Conservation (phyloP, 2,329 filamentous ascomycete species). For the Teratosphaeria viscida region DNA sequence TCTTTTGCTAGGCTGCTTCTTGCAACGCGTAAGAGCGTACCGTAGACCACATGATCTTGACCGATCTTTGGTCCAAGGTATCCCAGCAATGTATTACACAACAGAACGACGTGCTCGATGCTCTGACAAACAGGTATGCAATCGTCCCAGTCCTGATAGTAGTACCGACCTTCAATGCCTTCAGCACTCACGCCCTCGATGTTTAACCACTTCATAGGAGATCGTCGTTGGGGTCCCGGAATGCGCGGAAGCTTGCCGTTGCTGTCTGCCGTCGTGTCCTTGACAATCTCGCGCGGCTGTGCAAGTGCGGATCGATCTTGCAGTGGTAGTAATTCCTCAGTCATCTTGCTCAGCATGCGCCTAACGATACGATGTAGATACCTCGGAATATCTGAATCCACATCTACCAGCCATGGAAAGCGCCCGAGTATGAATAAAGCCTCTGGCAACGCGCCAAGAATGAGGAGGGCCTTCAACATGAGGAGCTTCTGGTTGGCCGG, state of each 20-base stretch:
- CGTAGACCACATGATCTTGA: constrained; percentile 64
- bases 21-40: constrained; percentile 79
- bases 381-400: constrained; percentile 69
- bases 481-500: constrained; percentile 80
- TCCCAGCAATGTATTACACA: constrained; percentile 76
- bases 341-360: constrained; percentile 70
- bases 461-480: constrained; percentile 73
- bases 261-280: constrained; percentile 56
- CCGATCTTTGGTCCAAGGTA: constrained; percentile 83
- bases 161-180: constrained; percentile 73
- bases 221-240: constrained; percentile 46
- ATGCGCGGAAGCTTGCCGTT: constrained; percentile 53
- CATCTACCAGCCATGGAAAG: constrained; percentile 85
- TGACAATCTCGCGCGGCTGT: constrained; percentile 39
- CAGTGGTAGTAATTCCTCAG: constrained; percentile 42
- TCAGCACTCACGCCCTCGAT: constrained; percentile 68
- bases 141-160: constrained; percentile 95
- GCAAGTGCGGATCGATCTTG: constrained; percentile 31
- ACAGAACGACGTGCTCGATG: constrained; percentile 79
- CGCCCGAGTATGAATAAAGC: constrained; percentile 83
- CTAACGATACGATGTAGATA: constrained; percentile 77
- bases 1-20: constrained; percentile 63
- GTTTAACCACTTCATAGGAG: constrained; percentile 71
- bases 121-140: constrained; percentile 85
- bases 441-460: constrained; percentile 86